phyloP scores from a whole-genome alignment of 2,329 filamentous ascomycete species.

The Diaporthe sp. region DNA sequence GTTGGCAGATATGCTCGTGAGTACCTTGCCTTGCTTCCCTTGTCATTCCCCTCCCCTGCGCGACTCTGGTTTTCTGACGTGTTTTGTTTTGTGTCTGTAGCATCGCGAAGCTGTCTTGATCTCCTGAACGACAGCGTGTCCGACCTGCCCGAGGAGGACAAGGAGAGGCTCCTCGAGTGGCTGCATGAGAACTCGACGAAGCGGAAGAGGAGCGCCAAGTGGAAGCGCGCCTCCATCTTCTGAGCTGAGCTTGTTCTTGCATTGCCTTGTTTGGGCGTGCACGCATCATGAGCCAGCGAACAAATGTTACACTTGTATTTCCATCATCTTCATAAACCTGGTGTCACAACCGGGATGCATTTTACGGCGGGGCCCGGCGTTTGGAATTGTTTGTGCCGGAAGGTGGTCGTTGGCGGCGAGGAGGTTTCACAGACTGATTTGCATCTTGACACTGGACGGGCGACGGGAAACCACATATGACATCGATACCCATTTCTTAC shows the following conservation, averaged over 20 bases:
- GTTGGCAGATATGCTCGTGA: conserved; percentile 49
- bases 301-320: background rate
- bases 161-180: conserved; percentile 39
- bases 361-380: background rate
- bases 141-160: conserved; percentile 41
- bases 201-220: conserved; percentile 28
- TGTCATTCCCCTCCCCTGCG: background rate
- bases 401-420: background rate
- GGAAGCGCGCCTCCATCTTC: conserved; percentile 22
- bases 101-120: conserved; percentile 44
- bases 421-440: conserved; percentile 5
- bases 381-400: background rate
- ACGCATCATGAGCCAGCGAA: background rate
- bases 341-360: conserved; percentile 1
- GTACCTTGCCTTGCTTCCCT: conserved; percentile 35
- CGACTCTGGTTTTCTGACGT: background rate
- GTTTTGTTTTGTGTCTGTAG: conserved; percentile 29
- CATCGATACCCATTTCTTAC: conserved; percentile 17
- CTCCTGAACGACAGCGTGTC: conserved; percentile 46
- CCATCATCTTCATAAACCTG: background rate
- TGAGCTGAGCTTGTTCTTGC: background rate
- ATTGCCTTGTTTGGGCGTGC: background rate
- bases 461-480: background rate
- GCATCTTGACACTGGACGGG: background rate
- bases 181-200: conserved; percentile 28